Evolutionary conservation across 129 eudicot species (phyloP), one percentile per base, ranked within the genome.

Genomic region (Arctium minus): DNA sequence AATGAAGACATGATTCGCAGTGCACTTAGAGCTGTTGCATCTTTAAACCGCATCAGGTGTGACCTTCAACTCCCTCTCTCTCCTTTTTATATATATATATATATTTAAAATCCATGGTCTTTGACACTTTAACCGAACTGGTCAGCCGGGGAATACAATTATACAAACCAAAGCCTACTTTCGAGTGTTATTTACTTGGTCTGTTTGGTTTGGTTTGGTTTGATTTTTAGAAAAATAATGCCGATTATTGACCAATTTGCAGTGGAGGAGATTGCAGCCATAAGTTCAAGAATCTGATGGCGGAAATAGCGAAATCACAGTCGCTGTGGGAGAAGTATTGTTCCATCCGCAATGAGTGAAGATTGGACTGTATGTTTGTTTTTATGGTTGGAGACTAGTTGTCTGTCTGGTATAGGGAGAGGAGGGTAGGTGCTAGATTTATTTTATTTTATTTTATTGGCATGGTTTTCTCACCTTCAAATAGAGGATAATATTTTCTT

Each of bases 1-100:
- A 96, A 96, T 85, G 98, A 96, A 84, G 99, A 96, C 88, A 96
- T 96, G 99, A 93, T 93, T 37, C 84, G 98, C 37, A 96, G 98
- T 84, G 97, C 99, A 72, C 96, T 96, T 77, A 83, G 99, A 33
- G 94, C 98, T 79, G 89, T 96, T 84, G 92, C 99, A 30, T 89
- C 98, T 76, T 87, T 96, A 79, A 93, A 92, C 74, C 92, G 94
- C 71, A 89, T 93, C 81, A 89, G 98, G 98, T 92, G 18, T 69
- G 75, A 4, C 12, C 29, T 60, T 81, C 68, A 75, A 8, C 78
- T 72, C 76, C 30, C 32, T 6, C 53, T 2, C 60, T 3, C 65
- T 80, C 42, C 70, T 67, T 6, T 3, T 3, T 50, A 50, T 12
- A 56, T 56, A 50, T 50, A 50, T 50, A 15, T 50, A 50, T 50